These are phyloP conservation scores for Hyphochytrium catenoides DNA, from an alignment of 352 stramenopile species.

Conservation along the genomic window DNA sequence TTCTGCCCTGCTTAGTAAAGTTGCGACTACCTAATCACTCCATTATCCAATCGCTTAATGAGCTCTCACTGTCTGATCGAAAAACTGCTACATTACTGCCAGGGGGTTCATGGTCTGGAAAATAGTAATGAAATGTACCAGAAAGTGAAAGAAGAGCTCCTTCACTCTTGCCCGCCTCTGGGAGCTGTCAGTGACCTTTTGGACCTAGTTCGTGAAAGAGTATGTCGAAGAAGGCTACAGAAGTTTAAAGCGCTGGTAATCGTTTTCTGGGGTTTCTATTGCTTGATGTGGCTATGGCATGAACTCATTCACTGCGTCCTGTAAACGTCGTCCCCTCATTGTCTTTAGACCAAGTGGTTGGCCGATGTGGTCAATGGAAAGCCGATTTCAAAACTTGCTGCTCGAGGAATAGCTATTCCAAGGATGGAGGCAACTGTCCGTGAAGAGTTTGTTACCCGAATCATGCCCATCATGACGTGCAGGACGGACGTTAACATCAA, in stretches of 20 bases:
- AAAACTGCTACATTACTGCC: neutral
- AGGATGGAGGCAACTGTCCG: slow-evolving; percentile 28
- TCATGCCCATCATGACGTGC: slow-evolving; percentile 52
- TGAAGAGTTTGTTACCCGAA: slow-evolving; percentile 36
- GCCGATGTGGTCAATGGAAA: slow-evolving; percentile 37
- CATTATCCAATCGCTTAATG: too few relatives aligned
- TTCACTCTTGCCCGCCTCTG: slow-evolving; percentile 48
- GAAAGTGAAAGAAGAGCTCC: slow-evolving; percentile 44
- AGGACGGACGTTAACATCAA: slow-evolving; percentile 51
- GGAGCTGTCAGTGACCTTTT: slow-evolving; percentile 47
- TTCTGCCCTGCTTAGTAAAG: too few relatives aligned
- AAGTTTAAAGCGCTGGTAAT: slow-evolving; percentile 61
- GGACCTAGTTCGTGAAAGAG: slow-evolving; percentile 44
- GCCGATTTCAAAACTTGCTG: slow-evolving; percentile 28
- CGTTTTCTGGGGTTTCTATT: slow-evolving; percentile 1
- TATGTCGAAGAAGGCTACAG: slow-evolving; percentile 51
- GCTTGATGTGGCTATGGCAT: neutral
- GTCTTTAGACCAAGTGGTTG: slow-evolving; percentile 43
- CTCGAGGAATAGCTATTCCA: slow-evolving; percentile 58
- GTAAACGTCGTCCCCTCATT: slow-evolving; percentile 2
- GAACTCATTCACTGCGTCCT: neutral
- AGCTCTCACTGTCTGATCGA: neutral
- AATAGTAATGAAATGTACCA: slow-evolving; percentile 40
- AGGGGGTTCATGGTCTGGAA: slow-evolving; percentile 51
- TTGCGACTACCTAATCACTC: too few relatives aligned